Conservation (phyloP, 306 rosid species). For the Potentilla sterilis region DNA sequence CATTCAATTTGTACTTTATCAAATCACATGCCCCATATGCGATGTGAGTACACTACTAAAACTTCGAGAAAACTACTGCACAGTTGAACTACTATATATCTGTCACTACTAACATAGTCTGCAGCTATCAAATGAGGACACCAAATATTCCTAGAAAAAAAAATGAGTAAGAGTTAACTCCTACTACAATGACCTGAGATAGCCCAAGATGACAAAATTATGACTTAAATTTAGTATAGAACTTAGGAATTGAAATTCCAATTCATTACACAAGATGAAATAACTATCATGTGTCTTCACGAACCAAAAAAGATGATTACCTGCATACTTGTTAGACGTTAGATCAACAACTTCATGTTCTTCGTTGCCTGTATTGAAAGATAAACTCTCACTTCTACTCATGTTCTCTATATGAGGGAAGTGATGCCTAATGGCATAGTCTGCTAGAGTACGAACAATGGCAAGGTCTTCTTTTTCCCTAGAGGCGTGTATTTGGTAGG, state of each 20-base stretch:
- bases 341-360: constrained; percentile 84
- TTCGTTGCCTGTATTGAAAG: constrained; percentile 75
- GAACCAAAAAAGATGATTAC: constrained; percentile 34
- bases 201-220: not conserved
- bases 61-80: not conserved
- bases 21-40: not conserved
- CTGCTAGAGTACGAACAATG: constrained; percentile 76
- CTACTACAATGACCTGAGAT: not conserved
- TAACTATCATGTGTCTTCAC: not conserved
- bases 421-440: constrained; percentile 82
- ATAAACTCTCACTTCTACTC: constrained; percentile 79
- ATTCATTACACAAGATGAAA: not conserved
- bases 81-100: not conserved
- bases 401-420: constrained; percentile 87
- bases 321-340: constrained; percentile 98
- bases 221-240: not conserved
- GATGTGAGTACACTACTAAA: not conserved
- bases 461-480: constrained; percentile 76
- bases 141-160: not conserved
- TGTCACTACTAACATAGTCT: not conserved
- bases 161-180: not conserved
- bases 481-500: constrained; percentile 84
- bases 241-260: not conserved
- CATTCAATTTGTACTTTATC: not conserved
- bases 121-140: not conserved